Base-by-base conservation (phyloP, 2,329 filamentous ascomycete genomes). In the Trichoderma atroviride region DNA sequence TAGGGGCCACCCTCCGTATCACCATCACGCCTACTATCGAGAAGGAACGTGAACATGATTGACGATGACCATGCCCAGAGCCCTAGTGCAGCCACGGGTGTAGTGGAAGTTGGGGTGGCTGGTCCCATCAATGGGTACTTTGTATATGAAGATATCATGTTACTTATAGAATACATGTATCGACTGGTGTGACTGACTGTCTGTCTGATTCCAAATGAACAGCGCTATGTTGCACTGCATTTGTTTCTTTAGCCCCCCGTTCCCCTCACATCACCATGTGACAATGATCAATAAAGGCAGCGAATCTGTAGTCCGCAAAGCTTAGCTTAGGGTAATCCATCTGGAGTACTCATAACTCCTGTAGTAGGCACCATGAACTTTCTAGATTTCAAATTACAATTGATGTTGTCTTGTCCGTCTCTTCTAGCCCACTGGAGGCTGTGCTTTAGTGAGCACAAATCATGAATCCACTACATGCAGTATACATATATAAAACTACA, bases 181-280 rank as follows among this genome's bases (percentile, higher is more conserved):
- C 11, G 33, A 35, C 33, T 33, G 33, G 10, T 33, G 33, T 35
- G 33, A 11, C 13, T 13, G 33, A 4, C 47, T 50, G n/a, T 22
- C 22, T 16, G 47, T 5, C 5, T 31, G 7, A 53, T 22, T 33
- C 19, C n/a, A 27, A 16, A 55, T 31, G 10, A 10, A 10, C 19
- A 43, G 14, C 19, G 50, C 27, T 35, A 24, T 24, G 24, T 64
- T 55, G 43, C 33, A 24, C 22, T 24, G 11, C 27, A 53, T 31
- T 53, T 47, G 29, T 5, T 16, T 31, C 19, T 19, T 7, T 35
- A 24, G 29, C 33, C 22, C 22, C 22, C 9, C 31, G 35, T 47
- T 33, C 31, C 27, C 60, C 35, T 63, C 60, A n/a, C 47, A 63
- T 53, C 59, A 53, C 47, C 16, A 63, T 53, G 47, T 22, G 47